Evolutionary conservation across 352 stramenopile genomes (phyloP).

Genomic region (Phytopythium cucurbitacearum): DNA sequence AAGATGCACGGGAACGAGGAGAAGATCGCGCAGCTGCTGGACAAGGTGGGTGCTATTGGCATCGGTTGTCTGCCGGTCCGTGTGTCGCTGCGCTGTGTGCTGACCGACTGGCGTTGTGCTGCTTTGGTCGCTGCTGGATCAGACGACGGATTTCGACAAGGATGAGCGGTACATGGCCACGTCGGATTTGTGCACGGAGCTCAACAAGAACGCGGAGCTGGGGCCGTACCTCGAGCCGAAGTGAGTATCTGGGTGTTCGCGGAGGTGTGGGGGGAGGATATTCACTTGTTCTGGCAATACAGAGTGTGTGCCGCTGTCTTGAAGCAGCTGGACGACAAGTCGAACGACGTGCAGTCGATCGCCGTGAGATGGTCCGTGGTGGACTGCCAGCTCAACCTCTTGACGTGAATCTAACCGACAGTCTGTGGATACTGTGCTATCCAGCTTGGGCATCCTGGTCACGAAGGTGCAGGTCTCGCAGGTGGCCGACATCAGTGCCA

Average conservation of each 20-base stretch:
- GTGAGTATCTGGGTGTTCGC: constrained; percentile 27
- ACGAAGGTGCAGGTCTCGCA: constrained; percentile 94
- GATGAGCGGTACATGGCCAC: constrained; percentile 99
- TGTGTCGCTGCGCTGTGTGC: background rate
- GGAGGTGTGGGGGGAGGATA: background rate
- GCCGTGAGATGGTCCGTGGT: constrained; percentile 76
- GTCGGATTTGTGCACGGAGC: constrained; percentile 95
- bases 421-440: background rate
- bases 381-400: background rate
- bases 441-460: constrained; percentile 92
- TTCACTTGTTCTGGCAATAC: background rate
- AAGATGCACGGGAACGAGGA: constrained; percentile 69
- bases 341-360: constrained; percentile 98
- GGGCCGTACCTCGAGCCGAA: constrained; percentile 79
- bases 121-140: background rate
- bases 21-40: constrained; percentile 73
- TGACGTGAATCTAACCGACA: background rate
- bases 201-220: constrained; percentile 92
- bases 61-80: background rate
- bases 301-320: constrained; percentile 95
- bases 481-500: constrained; percentile 96
- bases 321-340: constrained; percentile 97
- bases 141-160: constrained; percentile 92
- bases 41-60: constrained; percentile 45
- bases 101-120: constrained; percentile 1